Conservation (phyloP, 2,329 filamentous ascomycete species). For the Chrysoporthe austroafricana region DNA sequence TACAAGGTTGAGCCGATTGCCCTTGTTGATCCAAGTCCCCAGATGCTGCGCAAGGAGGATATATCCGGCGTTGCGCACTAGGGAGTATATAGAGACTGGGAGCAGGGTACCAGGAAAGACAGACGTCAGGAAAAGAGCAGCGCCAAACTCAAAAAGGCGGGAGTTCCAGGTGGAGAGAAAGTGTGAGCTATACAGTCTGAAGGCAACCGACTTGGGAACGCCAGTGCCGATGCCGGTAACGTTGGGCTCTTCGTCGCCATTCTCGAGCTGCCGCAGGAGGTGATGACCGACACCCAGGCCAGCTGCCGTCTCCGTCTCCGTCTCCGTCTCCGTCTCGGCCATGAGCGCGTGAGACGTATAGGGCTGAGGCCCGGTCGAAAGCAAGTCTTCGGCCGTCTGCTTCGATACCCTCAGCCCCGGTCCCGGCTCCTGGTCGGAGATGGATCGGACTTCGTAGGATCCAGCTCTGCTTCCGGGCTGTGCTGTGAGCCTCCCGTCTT, state of each 20-base stretch:
- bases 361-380: not conserved
- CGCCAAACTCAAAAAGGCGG: constrained; percentile 65
- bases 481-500: not conserved
- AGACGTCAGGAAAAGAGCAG: constrained; percentile 60
- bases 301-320: not conserved
- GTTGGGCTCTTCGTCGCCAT: constrained; percentile 6
- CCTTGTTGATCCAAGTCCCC: constrained; percentile 62
- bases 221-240: not conserved
- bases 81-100: constrained; percentile 70
- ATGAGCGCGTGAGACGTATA: not conserved
- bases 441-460: not conserved
- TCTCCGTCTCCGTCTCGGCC: not conserved
- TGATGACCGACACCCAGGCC: constrained; percentile 12
- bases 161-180: constrained; percentile 68
- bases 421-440: not conserved
- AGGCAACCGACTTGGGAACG: constrained; percentile 19
- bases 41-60: constrained; percentile 62
- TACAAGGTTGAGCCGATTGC: constrained; percentile 54
- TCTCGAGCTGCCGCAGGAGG: not conserved
- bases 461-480: not conserved
- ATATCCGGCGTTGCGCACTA: constrained; percentile 61
- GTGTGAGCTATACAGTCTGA: constrained; percentile 60
- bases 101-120: constrained; percentile 64
- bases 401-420: not conserved
- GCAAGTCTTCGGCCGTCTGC: not conserved